Evolutionary conservation across 495 filamentous ascomycete species (phyloP), one percentile per base, ranked within the genome.

Genomic region (Penicillium taxi): DNA sequence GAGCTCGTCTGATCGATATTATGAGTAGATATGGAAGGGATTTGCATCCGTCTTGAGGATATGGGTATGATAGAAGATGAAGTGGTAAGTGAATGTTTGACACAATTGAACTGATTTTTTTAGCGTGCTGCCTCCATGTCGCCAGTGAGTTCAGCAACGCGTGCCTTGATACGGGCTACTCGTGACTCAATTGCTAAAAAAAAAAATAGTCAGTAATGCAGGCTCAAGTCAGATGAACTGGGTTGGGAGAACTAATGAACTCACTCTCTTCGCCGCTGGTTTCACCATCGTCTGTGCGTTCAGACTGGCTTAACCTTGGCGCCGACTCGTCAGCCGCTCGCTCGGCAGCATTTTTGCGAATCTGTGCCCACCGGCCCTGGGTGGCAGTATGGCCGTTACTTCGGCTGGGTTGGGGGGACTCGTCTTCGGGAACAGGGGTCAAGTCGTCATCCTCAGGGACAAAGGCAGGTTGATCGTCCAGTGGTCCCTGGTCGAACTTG

Each of bases 261-360:
- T 78, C 73, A 87, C 88, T 94, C 70, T 98, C 91, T 74, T 98
- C 93, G 13, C 84, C 89, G 54, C 84, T 94, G 13, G 84, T 91
- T 42, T 94, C 83, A 14, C 77, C 86, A 51, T 94, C 87, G 39
- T 89, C 80, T 2, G 75, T 76, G 32, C 72, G 71, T 42, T 65
- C 69, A 29, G 70, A 67, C 32, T 62, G 59, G 52, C 66, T 72
- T 35, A 51, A 37, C 19, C 53, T 54, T 15, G 45, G 38, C 13
- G 52, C 52, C 21, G 51, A 55, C 45, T 86, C 80, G 48, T 84
- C 65, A 6, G 77, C 74, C 17, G 77, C 80, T 9, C 87, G 74
- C 52, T 90, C 82, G 5, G 84, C 86, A 8, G 91, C 91, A 45
- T 95, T 96, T 73, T 86, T 88, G 40, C 87, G 73, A 40, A 96